These are phyloP conservation scores for Truncatella angustata DNA, from an alignment of 2,329 filamentous ascomycete genomes.

Conservation along the genomic window DNA sequence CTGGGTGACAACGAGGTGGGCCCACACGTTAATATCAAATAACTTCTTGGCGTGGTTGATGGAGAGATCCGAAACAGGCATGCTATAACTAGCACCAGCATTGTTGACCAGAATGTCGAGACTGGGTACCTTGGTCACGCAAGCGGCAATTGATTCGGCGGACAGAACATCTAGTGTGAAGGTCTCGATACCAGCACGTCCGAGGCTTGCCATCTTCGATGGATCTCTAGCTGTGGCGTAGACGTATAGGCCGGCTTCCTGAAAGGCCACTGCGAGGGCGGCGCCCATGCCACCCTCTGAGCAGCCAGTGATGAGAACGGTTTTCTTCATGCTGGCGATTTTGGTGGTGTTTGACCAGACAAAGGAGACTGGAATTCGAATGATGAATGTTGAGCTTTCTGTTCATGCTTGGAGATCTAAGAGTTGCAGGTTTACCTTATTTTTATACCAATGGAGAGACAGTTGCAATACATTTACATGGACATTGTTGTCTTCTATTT, in stretches of 20 bases:
- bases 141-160: conserved; percentile 25
- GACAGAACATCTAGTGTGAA: conserved; percentile 30
- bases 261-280: conserved; percentile 36
- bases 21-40: background rate
- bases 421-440: background rate
- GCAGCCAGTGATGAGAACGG: conserved; percentile 17
- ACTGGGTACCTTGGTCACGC: conserved; percentile 13
- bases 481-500: background rate
- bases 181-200: conserved; percentile 22
- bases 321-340: background rate
- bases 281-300: conserved; percentile 37
- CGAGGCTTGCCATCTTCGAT: conserved; percentile 27
- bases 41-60: background rate
- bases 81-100: conserved; percentile 16
- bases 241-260: conserved; percentile 34
- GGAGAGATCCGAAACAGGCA: conserved; percentile 25
- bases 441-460: background rate
- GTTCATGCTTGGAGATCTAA: no score
- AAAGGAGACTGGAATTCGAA: background rate
- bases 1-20: conserved; percentile 29
- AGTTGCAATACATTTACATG: background rate
- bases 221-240: conserved; percentile 38
- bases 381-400: background rate
- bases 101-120: conserved; percentile 20
- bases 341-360: no score